These are phyloP conservation scores for Pseudogymnoascus verrucosus DNA, from an alignment of 2,329 filamentous ascomycete species.

Conservation along the genomic window DNA sequence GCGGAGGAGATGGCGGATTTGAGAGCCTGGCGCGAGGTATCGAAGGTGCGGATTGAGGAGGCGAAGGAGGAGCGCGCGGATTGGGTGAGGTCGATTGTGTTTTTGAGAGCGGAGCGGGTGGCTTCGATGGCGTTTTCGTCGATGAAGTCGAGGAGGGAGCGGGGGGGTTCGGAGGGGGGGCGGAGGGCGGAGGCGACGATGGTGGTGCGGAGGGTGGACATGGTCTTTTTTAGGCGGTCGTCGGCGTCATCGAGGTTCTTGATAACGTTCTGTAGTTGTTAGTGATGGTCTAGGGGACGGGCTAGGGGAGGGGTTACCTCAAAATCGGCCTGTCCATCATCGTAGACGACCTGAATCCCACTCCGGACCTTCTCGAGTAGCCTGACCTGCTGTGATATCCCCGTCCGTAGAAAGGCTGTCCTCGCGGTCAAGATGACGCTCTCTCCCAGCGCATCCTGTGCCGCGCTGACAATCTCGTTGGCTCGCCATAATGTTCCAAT, in stretches of 20 bases:
- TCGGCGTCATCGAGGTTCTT: slow-evolving; percentile 60
- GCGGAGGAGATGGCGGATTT: too few relatives aligned
- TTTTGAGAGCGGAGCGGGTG: slow-evolving; percentile 59
- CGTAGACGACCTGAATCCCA: slow-evolving; percentile 47
- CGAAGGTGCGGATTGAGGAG: too few relatives aligned
- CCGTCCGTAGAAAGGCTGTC: slow-evolving; percentile 57
- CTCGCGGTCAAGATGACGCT: slow-evolving; percentile 65
- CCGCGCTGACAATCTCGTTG: slow-evolving; percentile 73
- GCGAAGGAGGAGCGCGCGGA: too few relatives aligned
- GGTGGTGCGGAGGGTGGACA: slow-evolving; percentile 56
- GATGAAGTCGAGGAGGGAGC: slow-evolving; percentile 67
- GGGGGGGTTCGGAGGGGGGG: slow-evolving; percentile 44
- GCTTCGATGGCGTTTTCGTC: slow-evolving; percentile 62
- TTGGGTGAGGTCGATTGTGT: slow-evolving; percentile 63
- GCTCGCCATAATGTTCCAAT: slow-evolving; percentile 77
- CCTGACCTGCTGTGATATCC: slow-evolving; percentile 48
- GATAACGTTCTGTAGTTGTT: slow-evolving; percentile 42
- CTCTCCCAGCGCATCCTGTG: slow-evolving; percentile 69
- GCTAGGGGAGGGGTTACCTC: slow-evolving; percentile 22
- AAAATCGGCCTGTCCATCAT: slow-evolving; percentile 52
- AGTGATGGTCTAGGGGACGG: slow-evolving; percentile 9
- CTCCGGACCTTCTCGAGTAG: slow-evolving; percentile 44
- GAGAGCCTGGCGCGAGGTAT: too few relatives aligned
- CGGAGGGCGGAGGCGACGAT: slow-evolving; percentile 57
- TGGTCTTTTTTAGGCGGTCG: slow-evolving; percentile 54